Base-by-base conservation (phyloP, 352 stramenopile genomes). In the Peronosclerospora sorghi region DNA sequence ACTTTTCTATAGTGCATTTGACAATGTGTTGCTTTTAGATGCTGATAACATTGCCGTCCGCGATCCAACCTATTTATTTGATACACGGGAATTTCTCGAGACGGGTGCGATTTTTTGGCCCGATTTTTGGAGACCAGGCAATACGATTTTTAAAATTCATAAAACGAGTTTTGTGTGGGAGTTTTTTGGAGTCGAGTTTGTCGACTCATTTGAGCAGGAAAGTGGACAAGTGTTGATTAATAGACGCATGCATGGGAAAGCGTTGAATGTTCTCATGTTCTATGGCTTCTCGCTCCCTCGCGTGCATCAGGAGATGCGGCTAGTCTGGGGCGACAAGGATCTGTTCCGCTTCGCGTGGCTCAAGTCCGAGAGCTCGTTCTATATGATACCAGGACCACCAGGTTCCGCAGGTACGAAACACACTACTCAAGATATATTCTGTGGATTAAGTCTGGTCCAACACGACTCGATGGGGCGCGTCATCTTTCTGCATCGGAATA, bases 101-200 rank as follows among this genome's bases (percentile, higher is more conserved):
- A n/a, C n/a, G n/a, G n/a, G n/a, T n/a, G n/a, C n/a, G n/a, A n/a
- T n/a, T 38, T 92, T 92, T 51, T 92, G 79, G 79, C 79, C 79
- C 3, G 79, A 92, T 45, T 92, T 80, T 24, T 92, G 79, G 79
- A 64, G 65, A 21, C 52, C 73, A 0, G 49, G 58, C 27, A 68
- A 80, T 23, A 87, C 77, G 0, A 86, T 89, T 28, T 91, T 91
- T 48, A 82, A 86, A 42, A 69, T 91, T 28, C 68, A 86, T 23
- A 27, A 53, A 15, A 51, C 55, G n/a, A 88, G 68, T 19, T 63
- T 84, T 27, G 56, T 87, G 1, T 90, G 78, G 78, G 59, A 83
- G 9, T 52, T 86, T 12, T 67, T 87, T 12, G 73, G 66, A 0
- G 45, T 90, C 13, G 47, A 69, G 13, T 78, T 61, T 37, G 62